Base-by-base conservation (phyloP, 106 monocot genomes). In the Dendrobium huoshanense region DNA sequence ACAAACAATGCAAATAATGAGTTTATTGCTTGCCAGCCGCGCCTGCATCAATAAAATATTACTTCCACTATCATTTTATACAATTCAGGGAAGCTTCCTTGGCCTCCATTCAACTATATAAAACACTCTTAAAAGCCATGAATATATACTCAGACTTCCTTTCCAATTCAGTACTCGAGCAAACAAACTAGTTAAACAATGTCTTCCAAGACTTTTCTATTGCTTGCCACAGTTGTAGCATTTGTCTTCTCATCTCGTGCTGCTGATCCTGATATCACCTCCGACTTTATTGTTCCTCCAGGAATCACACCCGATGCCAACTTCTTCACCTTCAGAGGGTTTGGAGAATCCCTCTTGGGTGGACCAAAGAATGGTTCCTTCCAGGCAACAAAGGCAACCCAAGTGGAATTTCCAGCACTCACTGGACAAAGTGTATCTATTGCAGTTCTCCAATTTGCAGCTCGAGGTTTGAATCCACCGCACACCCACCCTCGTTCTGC, bases 261-360 rank as follows among this genome's bases (percentile, higher is more conserved):
- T 20, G 78, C 27, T n/a, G 83, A 83, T 78, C 83, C 83, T 10
- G 83, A 83, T 22, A 78, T 83, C 51, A 19, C 24, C 27, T 37
- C 70, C 0, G 83, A 83, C 68, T 83, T 73, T 51, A 13, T 79
- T 17, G 37, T 58, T 41, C 83, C 77, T 1, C 40, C 68, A 5
- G 37, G 19, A 5, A 74, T 2, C n/a, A 4, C 51, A 4, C 74
- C 41, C 18, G 55, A 72, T 25, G 78, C 24, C 2, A 41, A 27
- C 56, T 79, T 79, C 83, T 83, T 83, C 58, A 83, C 83, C 8
- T 83, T 74, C 74, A 79, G 70, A 40, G 83, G 79, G 29, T 33
- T 83, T 7, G 22, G 56, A 10, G 29, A 79, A 5, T 0, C 54
- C 42, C 10, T 51, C 10, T n/a, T 5, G 13, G 72, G 40, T 20